Percentiles rank a stretch among this genome's conserved stretches.
These are phyloP conservation scores for Aegilops bicornis DNA, from an alignment of 176 grass and related monocot genomes.

Conservation along the genomic window DNA sequence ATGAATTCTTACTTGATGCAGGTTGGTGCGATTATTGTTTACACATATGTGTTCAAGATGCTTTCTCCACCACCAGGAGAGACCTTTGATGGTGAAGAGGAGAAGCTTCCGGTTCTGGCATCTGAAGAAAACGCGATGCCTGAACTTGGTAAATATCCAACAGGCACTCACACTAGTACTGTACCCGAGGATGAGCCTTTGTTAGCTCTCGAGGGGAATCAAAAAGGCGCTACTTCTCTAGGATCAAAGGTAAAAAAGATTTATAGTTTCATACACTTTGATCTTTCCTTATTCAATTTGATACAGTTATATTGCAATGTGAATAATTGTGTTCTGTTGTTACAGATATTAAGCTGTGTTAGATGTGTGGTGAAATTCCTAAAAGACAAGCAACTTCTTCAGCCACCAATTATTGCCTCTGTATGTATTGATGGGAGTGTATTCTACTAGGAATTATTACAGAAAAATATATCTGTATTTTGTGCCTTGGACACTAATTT, in stretches of 20 bases:
- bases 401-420: conserved; percentile 81
- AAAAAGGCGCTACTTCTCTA: conserved; percentile 35
- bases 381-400: conserved; percentile 81
- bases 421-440: conserved; percentile 48
- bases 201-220: conserved; percentile 36
- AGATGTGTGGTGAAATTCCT: conserved; percentile 47
- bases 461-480: conserved; percentile 16
- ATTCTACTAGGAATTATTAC: conserved; percentile 15
- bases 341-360: conserved; percentile 65
- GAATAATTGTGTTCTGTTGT: conserved; percentile 31
- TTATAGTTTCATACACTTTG: not conserved
- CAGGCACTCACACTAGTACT: conserved; percentile 28
- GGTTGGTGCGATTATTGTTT: conserved; percentile 98
- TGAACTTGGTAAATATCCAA: conserved; percentile 42
- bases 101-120: conserved; percentile 46
- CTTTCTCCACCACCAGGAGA: conserved; percentile 81
- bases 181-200: conserved; percentile 62
- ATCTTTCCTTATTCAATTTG: not conserved
- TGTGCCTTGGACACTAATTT: conserved; percentile 15
- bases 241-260: conserved; percentile 34
- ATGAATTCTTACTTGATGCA: conserved; percentile 31
- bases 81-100: conserved; percentile 79
- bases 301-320: not conserved
- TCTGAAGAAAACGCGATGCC: conserved; percentile 36
- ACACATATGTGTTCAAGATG: conserved; percentile 99